These are phyloP conservation scores for Xanthoparmelia taractica DNA, from an alignment of 495 filamentous ascomycete genomes.

Conservation along the genomic window DNA sequence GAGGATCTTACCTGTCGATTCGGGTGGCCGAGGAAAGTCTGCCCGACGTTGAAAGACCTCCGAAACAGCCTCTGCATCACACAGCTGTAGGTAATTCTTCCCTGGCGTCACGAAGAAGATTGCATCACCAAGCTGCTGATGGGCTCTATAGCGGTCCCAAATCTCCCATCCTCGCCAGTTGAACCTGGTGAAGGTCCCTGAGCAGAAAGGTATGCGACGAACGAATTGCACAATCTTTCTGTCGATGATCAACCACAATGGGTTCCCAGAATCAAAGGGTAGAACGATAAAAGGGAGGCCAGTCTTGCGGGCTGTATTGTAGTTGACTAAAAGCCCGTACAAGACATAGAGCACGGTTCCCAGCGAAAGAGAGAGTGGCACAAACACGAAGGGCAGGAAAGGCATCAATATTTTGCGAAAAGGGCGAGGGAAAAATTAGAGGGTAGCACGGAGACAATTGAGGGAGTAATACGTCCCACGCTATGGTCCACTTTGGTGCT, in stretches of 20 bases:
- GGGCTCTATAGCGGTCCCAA: conserved; percentile 18
- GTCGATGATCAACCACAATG: not conserved
- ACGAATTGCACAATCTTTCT: not conserved
- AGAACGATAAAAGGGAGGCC: not conserved
- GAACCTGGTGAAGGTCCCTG: conserved; percentile 4
- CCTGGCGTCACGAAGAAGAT: conserved; percentile 23
- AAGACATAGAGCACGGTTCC: not conserved
- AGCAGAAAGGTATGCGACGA: not conserved
- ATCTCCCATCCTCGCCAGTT: conserved; percentile 24
- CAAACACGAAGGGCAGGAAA: no score
- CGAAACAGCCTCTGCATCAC: conserved; percentile 7
- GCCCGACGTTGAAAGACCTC: not conserved
- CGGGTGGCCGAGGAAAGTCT: not conserved
- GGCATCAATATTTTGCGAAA: no score
- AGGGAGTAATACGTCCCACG: no score
- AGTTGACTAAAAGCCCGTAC: conserved; percentile 4
- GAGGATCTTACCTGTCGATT: no score
- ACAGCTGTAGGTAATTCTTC: conserved; percentile 24
- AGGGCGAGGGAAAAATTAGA: no score
- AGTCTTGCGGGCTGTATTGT: not conserved
- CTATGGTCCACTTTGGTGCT: no score
- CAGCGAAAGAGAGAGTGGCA: no score
- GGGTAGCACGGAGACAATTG: no score
- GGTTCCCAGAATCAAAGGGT: not conserved
- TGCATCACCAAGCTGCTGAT: conserved; percentile 24